Base-by-base conservation (phyloP, 2,329 filamentous ascomycete species). In the Sporothrix brunneoviolacea region DNA sequence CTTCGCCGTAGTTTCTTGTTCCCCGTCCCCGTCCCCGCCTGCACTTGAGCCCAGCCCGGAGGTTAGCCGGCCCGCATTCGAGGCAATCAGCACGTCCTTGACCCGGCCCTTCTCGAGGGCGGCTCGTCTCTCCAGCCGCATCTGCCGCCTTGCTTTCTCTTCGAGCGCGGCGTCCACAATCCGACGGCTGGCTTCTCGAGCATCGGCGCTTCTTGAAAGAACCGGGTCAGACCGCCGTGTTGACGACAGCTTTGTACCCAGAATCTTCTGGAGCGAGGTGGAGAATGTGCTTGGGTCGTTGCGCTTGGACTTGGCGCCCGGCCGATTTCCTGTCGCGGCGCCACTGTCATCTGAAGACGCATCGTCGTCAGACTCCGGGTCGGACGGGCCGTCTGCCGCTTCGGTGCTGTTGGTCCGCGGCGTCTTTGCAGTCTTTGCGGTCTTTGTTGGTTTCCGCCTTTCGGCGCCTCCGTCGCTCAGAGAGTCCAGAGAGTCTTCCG, bases 201-300 rank as follows among this genome's bases (percentile, higher is more conserved):
- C 90, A 10, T 79, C 78, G 54, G 80, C 82, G 65, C 86, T 91
- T 61, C 93, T 85, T 6, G 91, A 84, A 4, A 98, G 77, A n/a
- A 98, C 88, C 0, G 93, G 93, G 64, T 98, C 93, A 49, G 83
- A 77, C 21, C 91, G 86, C 64, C 89, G 89, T 28, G 86, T 79
- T 8, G 80, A 82, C 2, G 90, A 85, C 9, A 97, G 76, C 70
- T 97, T 97, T 44, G 89, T 91, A 50, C 83, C 83, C 39, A 98
- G 77, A 64, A 98, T 96, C 68, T 93, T 95, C 59, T 87, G 86
- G 61, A 98, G 89, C 45, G 90, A 95, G 2, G 85, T 95, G 21
- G 91, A 88, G 67, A 98, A 97, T 47, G 88, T 90, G 56, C 78
- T 74, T 3, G 93, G 91, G 67, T 98, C 91, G 69, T 95, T 95